phyloP scores from a whole-genome alignment of 1,284 basidiomycete species.

The Pseudozyma tsukubaensis region DNA sequence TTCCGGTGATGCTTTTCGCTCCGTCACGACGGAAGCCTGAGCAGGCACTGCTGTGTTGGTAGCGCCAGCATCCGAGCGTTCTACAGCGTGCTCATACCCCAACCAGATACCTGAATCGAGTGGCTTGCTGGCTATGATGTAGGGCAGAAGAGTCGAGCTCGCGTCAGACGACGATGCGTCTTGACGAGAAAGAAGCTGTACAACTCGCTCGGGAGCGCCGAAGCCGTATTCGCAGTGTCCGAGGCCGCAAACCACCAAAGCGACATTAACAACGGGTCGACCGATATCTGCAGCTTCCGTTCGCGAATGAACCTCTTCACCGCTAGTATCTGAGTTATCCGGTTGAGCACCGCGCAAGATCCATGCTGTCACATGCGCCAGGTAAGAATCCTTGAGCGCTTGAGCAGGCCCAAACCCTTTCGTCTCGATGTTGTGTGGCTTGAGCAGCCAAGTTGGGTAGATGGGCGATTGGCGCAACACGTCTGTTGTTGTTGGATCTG shows the following conservation, averaged over 20 bases:
- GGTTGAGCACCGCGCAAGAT: constrained; percentile 26
- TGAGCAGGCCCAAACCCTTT: constrained; percentile 59
- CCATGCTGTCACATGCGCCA: constrained; percentile 52
- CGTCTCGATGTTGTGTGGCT: constrained; percentile 29
- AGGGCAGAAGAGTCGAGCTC: constrained; percentile 12
- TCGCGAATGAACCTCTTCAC: neutral
- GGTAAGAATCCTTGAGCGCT: constrained; percentile 56
- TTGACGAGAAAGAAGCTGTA: constrained; percentile 28
- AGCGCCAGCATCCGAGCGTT: neutral
- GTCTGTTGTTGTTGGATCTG: neutral
- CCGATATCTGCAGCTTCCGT: neutral
- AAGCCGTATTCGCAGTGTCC: constrained; percentile 59
- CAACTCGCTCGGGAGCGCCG: constrained; percentile 51
- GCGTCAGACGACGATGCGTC: neutral
- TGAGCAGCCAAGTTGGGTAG: constrained; percentile 47
- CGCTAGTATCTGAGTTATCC: neutral
- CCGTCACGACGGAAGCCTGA: neutral
- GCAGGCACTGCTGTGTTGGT: neutral
- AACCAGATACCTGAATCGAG: constrained; percentile 52
- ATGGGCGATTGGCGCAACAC: constrained; percentile 4
- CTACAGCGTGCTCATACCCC: constrained; percentile 26
- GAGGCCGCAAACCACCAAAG: constrained; percentile 46
- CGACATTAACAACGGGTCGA: constrained; percentile 25
- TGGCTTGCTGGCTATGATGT: constrained; percentile 53
- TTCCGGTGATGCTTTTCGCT: neutral